phyloP scores from a whole-genome alignment of 257 asterid genomes.

The Ajuga chamaepitys region DNA sequence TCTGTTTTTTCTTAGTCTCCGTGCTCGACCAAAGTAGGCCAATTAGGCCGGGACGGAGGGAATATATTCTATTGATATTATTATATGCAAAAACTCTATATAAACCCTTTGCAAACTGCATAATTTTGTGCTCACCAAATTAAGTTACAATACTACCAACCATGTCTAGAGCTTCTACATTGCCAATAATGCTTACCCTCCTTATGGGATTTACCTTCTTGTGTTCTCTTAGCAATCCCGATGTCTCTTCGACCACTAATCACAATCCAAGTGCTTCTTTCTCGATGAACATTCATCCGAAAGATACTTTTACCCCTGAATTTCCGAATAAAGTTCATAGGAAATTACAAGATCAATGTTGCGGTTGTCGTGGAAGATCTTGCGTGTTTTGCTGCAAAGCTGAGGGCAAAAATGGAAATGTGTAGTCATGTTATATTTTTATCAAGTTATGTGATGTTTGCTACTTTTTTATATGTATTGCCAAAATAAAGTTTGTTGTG shows the following conservation, averaged over 20 bases:
- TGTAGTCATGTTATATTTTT: not conserved
- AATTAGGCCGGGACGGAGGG: too few species aligned
- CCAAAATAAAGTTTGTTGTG: too few species aligned
- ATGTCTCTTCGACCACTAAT: not conserved
- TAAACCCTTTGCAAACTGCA: too few species aligned
- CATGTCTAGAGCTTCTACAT: slow-evolving; percentile 1
- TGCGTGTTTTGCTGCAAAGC: not conserved
- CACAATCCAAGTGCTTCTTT: not conserved
- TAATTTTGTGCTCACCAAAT: too few species aligned
- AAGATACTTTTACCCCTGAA: not conserved
- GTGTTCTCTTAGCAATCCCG: slow-evolving; percentile 4
- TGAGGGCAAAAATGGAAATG: not conserved
- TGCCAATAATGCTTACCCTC: not conserved
- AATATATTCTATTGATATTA: too few species aligned
- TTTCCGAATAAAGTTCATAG: not conserved
- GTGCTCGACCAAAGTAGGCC: too few species aligned
- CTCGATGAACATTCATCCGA: not conserved
- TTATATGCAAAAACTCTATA: too few species aligned
- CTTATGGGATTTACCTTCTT: slow-evolving; percentile 10
- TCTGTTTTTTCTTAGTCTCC: too few species aligned
- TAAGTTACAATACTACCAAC: not conserved
- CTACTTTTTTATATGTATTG: too few species aligned
- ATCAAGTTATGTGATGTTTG: too few species aligned
- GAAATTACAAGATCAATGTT: slow-evolving; percentile 9
- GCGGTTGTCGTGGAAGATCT: not conserved